Evolutionary conservation across 2,329 filamentous ascomycete genomes (phyloP).

Genomic region (Penicillium sumatraense): DNA sequence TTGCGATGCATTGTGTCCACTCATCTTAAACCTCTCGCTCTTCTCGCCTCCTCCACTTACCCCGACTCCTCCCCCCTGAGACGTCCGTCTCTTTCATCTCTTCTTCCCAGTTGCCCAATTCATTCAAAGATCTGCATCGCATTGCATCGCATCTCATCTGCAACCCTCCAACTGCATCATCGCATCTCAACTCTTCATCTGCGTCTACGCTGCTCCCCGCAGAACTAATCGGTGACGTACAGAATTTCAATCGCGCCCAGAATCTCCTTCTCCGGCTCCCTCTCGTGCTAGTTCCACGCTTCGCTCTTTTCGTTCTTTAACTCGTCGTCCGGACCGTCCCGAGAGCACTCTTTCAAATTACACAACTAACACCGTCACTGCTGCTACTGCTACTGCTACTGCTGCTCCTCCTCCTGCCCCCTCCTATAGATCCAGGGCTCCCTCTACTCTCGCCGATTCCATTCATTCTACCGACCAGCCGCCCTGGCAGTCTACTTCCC

Average conservation of each 20-base stretch:
- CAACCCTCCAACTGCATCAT: not conserved
- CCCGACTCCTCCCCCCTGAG: not conserved
- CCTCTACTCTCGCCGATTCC: constrained; percentile 29
- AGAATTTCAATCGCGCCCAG: constrained; percentile 36
- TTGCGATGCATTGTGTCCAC: constrained; percentile 1
- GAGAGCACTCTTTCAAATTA: constrained; percentile 34
- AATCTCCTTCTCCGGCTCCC: constrained; percentile 38
- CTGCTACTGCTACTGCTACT: no score
- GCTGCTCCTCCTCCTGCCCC: no score
- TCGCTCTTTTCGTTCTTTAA: constrained; percentile 36
- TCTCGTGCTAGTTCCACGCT: constrained; percentile 40
- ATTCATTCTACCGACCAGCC: constrained; percentile 24
- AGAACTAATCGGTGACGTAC: constrained; percentile 31
- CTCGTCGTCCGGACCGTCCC: constrained; percentile 34
- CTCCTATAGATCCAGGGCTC: constrained; percentile 27
- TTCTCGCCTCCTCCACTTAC: not conserved
- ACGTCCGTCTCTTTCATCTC: not conserved
- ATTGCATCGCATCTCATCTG: no score
- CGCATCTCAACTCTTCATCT: no score
- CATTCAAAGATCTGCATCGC: not conserved
- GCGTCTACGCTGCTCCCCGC: constrained; percentile 19
- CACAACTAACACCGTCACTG: constrained; percentile 25
- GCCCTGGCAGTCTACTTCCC: constrained; percentile 19
- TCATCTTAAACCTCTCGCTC: not conserved
- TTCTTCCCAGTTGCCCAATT: not conserved